Evolutionary conservation across 805 yeast genomes (phyloP).

Genomic region (Starmerella apis): DNA sequence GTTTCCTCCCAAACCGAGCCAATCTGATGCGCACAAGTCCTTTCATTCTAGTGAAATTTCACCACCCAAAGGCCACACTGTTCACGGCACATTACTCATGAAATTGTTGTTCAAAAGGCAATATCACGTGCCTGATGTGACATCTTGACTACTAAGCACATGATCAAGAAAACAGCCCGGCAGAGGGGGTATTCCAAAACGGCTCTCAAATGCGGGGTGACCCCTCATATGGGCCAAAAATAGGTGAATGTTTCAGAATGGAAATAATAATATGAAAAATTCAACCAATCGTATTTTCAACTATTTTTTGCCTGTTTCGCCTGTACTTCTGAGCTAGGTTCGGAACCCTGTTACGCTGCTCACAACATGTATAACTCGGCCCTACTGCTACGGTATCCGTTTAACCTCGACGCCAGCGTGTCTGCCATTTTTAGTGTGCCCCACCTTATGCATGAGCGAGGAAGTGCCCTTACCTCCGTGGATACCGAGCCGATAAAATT

Average conservation of each 20-base stretch:
- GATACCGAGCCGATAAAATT: not conserved
- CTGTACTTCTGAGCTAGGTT: not conserved
- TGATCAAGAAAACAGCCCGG: no score
- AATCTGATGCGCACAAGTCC: constrained; percentile 78
- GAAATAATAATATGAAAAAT: no score
- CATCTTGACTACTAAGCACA: no score
- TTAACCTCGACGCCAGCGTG: not conserved
- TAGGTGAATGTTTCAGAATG: not conserved
- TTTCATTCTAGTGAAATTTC: constrained; percentile 35
- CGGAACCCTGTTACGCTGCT: not conserved
- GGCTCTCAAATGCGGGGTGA: constrained; percentile 3
- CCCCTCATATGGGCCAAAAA: not conserved
- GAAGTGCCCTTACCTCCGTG: not conserved
- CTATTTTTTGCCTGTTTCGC: not conserved
- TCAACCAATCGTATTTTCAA: no score
- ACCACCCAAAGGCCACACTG: not conserved
- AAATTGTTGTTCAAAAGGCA: not conserved
- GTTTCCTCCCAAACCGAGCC: constrained; percentile 84
- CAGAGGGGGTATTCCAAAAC: no score
- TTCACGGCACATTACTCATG: not conserved
- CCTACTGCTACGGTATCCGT: not conserved
- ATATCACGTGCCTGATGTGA: not conserved
- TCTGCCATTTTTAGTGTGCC: not conserved
- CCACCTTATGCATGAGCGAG: constrained; percentile 4
- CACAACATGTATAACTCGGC: not conserved